phyloP scores from a whole-genome alignment of 2,329 filamentous ascomycete species.

The Botrytis aclada region DNA sequence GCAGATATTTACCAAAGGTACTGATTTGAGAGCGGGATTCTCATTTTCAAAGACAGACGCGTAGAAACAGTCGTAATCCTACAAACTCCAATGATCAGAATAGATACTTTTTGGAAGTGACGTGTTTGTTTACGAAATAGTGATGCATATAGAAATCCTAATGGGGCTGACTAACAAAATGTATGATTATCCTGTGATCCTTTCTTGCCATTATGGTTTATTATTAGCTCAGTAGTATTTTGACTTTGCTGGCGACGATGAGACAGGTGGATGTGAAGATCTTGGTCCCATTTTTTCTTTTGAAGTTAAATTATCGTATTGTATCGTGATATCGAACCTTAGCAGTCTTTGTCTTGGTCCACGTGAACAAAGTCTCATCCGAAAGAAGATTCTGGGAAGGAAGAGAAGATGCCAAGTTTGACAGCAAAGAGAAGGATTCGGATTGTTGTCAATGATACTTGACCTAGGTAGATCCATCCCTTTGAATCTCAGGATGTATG shows the following conservation, averaged over 20 bases:
- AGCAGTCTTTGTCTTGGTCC: not conserved
- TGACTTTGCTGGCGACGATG: not conserved
- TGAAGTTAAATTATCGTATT: not conserved
- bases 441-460: not conserved
- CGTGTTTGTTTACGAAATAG: slow-evolving; percentile 6
- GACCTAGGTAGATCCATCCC: not conserved
- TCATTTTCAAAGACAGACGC: slow-evolving; percentile 81
- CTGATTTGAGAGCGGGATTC: slow-evolving; percentile 66
- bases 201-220: slow-evolving; percentile 15
- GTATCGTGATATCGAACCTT: not conserved
- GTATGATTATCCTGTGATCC: slow-evolving; percentile 29
- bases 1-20: slow-evolving; percentile 68
- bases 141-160: not conserved
- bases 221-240: not conserved
- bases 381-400: not conserved
- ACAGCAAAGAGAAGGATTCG: not conserved
- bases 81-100: slow-evolving; percentile 1
- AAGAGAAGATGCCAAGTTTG: not conserved
- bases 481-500: not conserved
- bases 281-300: not conserved
- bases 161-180: slow-evolving; percentile 19
- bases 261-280: not conserved
- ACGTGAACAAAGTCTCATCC: not conserved
- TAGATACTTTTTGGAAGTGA: not conserved
- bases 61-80: slow-evolving; percentile 92